A percentile compares a stretch with the other conserved stretches of the same genome.
These are phyloP conservation scores for Suillus bovinus DNA, from an alignment of 768 basidiomycete species.

Conservation along the genomic window DNA sequence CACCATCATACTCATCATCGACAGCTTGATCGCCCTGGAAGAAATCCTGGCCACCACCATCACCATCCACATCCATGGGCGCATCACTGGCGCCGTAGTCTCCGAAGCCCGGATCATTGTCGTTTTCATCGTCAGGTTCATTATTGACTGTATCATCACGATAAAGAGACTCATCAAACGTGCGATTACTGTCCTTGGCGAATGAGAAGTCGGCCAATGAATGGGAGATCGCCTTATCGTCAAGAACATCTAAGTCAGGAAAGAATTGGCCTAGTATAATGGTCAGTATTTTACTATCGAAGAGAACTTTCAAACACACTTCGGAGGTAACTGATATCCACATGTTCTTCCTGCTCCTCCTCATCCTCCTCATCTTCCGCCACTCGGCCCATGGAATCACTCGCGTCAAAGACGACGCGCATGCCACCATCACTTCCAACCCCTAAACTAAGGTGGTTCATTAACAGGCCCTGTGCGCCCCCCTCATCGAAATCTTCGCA, in stretches of 20 bases:
- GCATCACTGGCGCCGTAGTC: conserved; percentile 23
- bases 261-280: conserved; percentile 61
- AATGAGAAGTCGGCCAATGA: conserved; percentile 85
- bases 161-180: conserved; percentile 66
- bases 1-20: conserved; percentile 46
- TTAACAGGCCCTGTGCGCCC: conserved; percentile 90
- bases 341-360: conserved; percentile 67
- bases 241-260: conserved; percentile 62
- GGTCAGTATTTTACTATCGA: conserved; percentile 10
- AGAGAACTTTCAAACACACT: conserved; percentile 40
- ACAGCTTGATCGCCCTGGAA: conserved; percentile 64
- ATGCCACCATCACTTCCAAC: conserved; percentile 78
- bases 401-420: conserved; percentile 94
- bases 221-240: conserved; percentile 74
- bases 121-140: conserved; percentile 38
- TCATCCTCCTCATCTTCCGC: conserved; percentile 67
- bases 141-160: conserved; percentile 49
- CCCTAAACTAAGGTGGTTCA: conserved; percentile 90
- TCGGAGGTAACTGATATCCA: conserved; percentile 65
- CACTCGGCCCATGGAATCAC: conserved; percentile 82
- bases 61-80: conserved; percentile 43
- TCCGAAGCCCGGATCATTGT: conserved; percentile 22
- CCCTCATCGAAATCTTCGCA: conserved; percentile 99
- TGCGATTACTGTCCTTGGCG: conserved; percentile 56
- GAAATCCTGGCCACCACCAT: conserved; percentile 53